Evolutionary conservation across 2,329 filamentous ascomycete species (phyloP), one percentile per base, ranked within the genome.

Genomic region (Colletotrichum australisinense): DNA sequence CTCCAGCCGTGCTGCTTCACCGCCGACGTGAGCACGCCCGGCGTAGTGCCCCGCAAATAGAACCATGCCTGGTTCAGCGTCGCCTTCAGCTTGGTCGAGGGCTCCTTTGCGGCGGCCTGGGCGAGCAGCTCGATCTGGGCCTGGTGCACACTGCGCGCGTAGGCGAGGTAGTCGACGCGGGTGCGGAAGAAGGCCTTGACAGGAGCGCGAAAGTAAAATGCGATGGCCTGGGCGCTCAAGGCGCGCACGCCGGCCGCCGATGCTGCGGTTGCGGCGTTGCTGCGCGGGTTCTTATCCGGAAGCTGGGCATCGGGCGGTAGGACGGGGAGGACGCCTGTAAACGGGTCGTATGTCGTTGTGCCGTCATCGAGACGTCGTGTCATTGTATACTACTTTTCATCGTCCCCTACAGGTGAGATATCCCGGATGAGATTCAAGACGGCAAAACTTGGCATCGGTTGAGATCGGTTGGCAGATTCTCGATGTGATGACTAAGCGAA

Each of bases 171-270:
- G 85, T 98, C 95, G 75, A 98, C 95, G 72, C 95, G 88, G 1
- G 94, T 95, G 74, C 94, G 91, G 84, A 98, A 97, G 81, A 98
- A 98, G 19, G 95, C 94, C 83, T 98, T 98, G 66, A 95, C 93
- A 1, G 95, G 95, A 0, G 95, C 94, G 69, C 95, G 89, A 80
- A 98, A 98, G 84, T 97, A 98, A 78, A 98, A 98, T 28, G 95
- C 93, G 67, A 98, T 89, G 78, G 95, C 87, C 80, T 97, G 93
- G 8, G 94, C 93, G 77, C 93, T 95, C 75, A 98, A 82, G 32
- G 95, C 95, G 59, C 95, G 93, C 75, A 95, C 93, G 53, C 94
- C 91, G 26, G 95, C 95, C 5, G 95, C 95, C 26, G 94, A 95
- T n/a, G 94, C 93, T 60, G 94, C 95, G 2, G 89, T 91, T 6